Base-by-base conservation (phyloP, 2,329 filamentous ascomycete genomes). In the Epichloe uncinata region DNA sequence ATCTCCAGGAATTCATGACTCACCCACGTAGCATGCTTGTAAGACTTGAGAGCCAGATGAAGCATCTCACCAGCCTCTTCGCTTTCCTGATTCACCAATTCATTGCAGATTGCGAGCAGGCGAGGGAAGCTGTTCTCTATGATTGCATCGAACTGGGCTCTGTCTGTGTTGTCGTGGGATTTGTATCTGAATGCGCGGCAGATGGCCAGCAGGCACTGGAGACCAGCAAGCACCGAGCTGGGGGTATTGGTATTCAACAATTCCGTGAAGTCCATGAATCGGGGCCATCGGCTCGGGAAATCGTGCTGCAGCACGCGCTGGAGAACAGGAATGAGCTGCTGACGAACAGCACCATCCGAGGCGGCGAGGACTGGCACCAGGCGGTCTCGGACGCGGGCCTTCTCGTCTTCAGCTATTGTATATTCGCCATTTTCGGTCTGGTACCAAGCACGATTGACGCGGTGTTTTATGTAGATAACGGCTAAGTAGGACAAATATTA, bases 11-110 rank as follows among this genome's bases (percentile, higher is more conserved):
- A n/a, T 35, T 9, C 30, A 3, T 30, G 18, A 41, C 47, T 47
- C 64, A 95, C 87, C 76, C 94, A 98, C 61, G 94, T 95, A 45
- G 93, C 90, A 71, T 98, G 91, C 72, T 98, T 98, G 71, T 95
- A 98, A 37, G 89, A 84, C 74, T 98, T 98, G 62, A 98, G 78
- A 50, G 94, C 87, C 52, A 94, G 84, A 64, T 94, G 86, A 58
- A 98, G 75, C 86, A 98, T 97, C 72, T 97, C 93, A 52, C 87
- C 91, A 16, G 91, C 93, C 69, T 98, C 93, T 58, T 94, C 74
- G 64, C 87, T 95, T 63, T 87, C 87, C 71, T 97, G 90, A 57
- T 87, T 84, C 43, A 95, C 85, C 60, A 97, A 73, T 66, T 87
- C 85, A 63, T 87, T 89, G 59, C 90, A 94, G 61, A 98, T 93